Percentiles rank a stretch among this genome's conserved stretches.
phyloP scores from a whole-genome alignment of 768 basidiomycete species.

The Russula brevipes region DNA sequence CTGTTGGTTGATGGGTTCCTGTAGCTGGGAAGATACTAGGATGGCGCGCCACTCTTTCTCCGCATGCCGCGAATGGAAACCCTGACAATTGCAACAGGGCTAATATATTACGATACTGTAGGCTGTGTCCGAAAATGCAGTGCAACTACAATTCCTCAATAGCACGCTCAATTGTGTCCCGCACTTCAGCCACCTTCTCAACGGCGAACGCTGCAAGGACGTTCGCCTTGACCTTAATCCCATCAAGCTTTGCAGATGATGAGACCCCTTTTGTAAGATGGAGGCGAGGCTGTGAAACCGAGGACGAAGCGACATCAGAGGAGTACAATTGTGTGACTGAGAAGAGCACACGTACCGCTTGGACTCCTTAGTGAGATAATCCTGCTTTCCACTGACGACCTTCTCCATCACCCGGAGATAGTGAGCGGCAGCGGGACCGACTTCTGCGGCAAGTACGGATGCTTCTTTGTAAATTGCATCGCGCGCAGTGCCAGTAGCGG shows the following conservation, averaged over 20 bases:
- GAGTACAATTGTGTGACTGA: background rate
- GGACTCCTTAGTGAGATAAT: conserved; percentile 80
- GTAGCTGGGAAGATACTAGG: background rate
- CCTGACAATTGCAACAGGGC: background rate
- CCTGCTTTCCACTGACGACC: conserved; percentile 60
- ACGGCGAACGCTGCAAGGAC: conserved; percentile 60
- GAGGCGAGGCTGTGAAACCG: conserved; percentile 51
- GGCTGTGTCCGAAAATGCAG: background rate
- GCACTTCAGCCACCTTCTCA: conserved; percentile 32
- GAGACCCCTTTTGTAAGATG: conserved; percentile 73
- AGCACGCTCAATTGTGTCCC: conserved; percentile 27
- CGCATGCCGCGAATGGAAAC: background rate
- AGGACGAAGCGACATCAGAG: conserved; percentile 19
- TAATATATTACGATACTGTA: background rate
- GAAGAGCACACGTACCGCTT: conserved; percentile 53
- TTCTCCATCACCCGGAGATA: conserved; percentile 93
- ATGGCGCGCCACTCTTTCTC: background rate
- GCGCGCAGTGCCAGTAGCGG: conserved; percentile 51
- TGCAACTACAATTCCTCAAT: conserved; percentile 25
- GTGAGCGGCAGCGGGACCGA: conserved; percentile 56
- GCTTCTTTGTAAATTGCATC: conserved; percentile 65
- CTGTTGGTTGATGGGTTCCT: too few relatives aligned
- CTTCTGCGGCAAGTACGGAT: conserved; percentile 42
- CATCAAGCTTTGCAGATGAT: conserved; percentile 76
- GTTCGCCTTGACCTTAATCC: conserved; percentile 90